phyloP scores from a whole-genome alignment of 208 protist genomes.

The Acanthamoeba healyi region DNA sequence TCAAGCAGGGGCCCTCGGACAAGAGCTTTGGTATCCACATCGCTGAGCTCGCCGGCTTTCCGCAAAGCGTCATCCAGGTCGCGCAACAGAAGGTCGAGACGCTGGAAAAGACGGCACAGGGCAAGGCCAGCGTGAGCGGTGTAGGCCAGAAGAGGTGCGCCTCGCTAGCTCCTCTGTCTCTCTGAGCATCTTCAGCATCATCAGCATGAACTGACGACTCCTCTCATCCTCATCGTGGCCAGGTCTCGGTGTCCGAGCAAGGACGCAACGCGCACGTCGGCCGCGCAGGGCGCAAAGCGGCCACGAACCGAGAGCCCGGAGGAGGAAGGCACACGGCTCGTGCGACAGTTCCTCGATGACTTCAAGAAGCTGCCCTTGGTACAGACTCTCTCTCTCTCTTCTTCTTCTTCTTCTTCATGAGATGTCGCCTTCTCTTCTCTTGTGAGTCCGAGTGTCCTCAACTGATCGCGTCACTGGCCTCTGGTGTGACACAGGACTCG shows the following conservation, averaged over 20 bases:
- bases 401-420: neutral
- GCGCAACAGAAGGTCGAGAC: slow-evolving; percentile 9
- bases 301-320: neutral
- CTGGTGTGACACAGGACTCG: neutral
- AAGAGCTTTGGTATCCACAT: slow-evolving; percentile 94
- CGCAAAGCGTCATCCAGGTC: slow-evolving; percentile 83
- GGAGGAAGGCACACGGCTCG: slow-evolving; percentile 1
- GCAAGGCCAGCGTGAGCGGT: neutral
- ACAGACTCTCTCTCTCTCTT: neutral
- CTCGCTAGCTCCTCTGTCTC: neutral
- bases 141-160: slow-evolving; percentile 36
- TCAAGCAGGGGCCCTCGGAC: slow-evolving; percentile 86
- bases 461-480: neutral
- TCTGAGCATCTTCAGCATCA: neutral
- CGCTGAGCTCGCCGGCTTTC: slow-evolving; percentile 92
- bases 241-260: too few relatives aligned
- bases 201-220: too few relatives aligned
- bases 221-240: too few relatives aligned
- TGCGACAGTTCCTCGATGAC: slow-evolving; percentile 20
- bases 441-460: neutral
- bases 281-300: neutral
- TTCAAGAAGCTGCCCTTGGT: slow-evolving; percentile 50
- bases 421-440: neutral
- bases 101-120: slow-evolving; percentile 27
- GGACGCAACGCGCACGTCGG: neutral